Conservation (phyloP, 371 early-diverging fungal species). For the Mortierella sp. region DNA sequence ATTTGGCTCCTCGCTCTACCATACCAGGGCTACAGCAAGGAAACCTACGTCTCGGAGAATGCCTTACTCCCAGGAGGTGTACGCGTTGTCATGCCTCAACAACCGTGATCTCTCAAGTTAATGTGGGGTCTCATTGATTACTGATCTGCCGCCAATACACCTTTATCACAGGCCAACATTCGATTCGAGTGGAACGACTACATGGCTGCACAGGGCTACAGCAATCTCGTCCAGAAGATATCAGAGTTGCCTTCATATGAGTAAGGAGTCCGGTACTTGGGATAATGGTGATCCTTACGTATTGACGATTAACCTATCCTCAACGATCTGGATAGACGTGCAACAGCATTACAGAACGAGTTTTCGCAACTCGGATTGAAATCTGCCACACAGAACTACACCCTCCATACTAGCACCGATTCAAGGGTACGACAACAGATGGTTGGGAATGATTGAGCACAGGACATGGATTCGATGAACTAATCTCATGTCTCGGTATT, state of each 20-base stretch:
- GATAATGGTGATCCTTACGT: background rate
- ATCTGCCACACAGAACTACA: constrained; percentile 68
- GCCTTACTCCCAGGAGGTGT: constrained; percentile 84
- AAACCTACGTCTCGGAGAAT: constrained; percentile 82
- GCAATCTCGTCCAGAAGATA: constrained; percentile 45
- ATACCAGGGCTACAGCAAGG: constrained; percentile 63
- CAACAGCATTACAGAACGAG: constrained; percentile 61
- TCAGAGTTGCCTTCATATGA: constrained; percentile 23
- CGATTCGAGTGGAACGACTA: constrained; percentile 64
- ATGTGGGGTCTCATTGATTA: no score
- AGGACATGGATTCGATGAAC: no score
- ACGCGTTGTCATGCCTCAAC: constrained; percentile 15
- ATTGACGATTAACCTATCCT: background rate
- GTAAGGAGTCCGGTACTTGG: constrained; percentile 2
- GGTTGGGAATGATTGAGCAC: no score
- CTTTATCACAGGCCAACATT: constrained; percentile 59
- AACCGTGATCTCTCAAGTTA: background rate
- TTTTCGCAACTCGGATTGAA: constrained; percentile 67
- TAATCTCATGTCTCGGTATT: no score
- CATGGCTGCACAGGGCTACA: constrained; percentile 62
- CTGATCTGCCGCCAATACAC: background rate
- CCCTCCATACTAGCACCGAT: constrained; percentile 42
- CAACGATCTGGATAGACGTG: constrained; percentile 53
- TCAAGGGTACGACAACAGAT: constrained; percentile 18
- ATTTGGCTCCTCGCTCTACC: constrained; percentile 64